These are phyloP conservation scores for Evernia prunastri DNA, from an alignment of 495 filamentous ascomycete species.

Conservation along the genomic window DNA sequence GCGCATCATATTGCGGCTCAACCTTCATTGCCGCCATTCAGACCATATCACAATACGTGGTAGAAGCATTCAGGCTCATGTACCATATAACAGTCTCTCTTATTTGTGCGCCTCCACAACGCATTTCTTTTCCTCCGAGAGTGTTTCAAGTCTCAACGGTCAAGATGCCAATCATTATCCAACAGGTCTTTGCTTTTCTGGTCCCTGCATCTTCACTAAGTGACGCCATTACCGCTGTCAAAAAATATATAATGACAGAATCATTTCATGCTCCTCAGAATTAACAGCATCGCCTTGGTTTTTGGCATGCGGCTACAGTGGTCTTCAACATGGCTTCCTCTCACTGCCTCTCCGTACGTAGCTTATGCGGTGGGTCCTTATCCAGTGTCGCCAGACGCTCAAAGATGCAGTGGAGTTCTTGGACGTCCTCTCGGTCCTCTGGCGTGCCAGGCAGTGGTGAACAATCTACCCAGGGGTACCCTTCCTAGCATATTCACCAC, in stretches of 20 bases:
- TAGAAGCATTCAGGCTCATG: neutral
- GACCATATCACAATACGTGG: neutral
- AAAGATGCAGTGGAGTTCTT: neutral
- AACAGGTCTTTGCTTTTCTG: neutral
- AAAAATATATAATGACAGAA: too few species aligned
- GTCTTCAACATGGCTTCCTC: neutral
- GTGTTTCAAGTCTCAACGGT: neutral
- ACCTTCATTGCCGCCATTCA: neutral
- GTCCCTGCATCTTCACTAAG: neutral
- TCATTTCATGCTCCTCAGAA: neutral
- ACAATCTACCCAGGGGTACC: neutral
- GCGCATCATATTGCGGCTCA: neutral
- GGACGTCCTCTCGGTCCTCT: neutral
- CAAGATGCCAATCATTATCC: neutral
- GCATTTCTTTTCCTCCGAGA: neutral
- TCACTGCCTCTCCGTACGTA: neutral
- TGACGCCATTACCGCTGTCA: neutral
- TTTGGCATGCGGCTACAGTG: neutral
- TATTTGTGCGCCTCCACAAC: neutral
- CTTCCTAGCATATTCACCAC: constrained; percentile 6
- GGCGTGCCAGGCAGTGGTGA: neutral
- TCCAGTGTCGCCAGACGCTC: neutral
- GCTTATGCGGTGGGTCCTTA: neutral
- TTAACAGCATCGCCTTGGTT: neutral
- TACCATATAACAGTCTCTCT: neutral